These are phyloP conservation scores for Vanilla planifolia DNA, from an alignment of 106 monocot genomes.

Conservation along the genomic window DNA sequence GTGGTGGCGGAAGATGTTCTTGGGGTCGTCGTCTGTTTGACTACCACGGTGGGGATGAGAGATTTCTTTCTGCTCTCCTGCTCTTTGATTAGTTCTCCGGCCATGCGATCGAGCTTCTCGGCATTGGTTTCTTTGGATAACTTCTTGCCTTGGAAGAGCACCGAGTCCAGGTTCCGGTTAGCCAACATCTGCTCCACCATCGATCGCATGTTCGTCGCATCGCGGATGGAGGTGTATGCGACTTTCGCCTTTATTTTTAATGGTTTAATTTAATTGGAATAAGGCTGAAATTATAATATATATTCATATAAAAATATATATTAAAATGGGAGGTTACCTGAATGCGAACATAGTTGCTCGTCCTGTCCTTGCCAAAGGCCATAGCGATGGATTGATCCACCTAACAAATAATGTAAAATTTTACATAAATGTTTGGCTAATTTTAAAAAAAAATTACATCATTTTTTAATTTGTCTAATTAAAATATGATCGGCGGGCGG, in stretches of 20 bases:
- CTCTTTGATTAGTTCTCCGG: conserved; percentile 11
- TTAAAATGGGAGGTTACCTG: conserved; percentile 2
- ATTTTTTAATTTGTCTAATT: too few species aligned
- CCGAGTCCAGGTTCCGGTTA: conserved; percentile 12
- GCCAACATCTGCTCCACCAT: conserved; percentile 7
- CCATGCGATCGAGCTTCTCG: conserved; percentile 12
- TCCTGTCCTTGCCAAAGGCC: conserved; percentile 9
- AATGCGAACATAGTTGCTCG: conserved; percentile 23
- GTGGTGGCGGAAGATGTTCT: conserved; percentile 12
- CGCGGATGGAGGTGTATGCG: neutral
- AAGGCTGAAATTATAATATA: too few species aligned
- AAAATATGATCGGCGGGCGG: conserved; percentile 2
- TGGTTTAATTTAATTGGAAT: too few species aligned
- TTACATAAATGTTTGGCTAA: neutral
- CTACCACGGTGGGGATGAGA: conserved; percentile 3
- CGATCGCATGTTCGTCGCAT: neutral
- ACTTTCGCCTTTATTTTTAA: conserved; percentile 3
- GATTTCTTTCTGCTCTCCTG: conserved; percentile 6
- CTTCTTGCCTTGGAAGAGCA: conserved; percentile 19
- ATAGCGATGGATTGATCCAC: conserved; percentile 25
- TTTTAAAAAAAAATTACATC: too few species aligned
- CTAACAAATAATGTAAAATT: neutral
- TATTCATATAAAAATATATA: neutral
- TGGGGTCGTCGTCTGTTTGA: conserved; percentile 14
- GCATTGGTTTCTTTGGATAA: conserved; percentile 4